Percentiles rank a stretch among this genome's conserved stretches.
Evolutionary conservation across 192 early-diverging fungal genomes (phyloP).

Genomic region (Gamsiella multidivaricata): DNA sequence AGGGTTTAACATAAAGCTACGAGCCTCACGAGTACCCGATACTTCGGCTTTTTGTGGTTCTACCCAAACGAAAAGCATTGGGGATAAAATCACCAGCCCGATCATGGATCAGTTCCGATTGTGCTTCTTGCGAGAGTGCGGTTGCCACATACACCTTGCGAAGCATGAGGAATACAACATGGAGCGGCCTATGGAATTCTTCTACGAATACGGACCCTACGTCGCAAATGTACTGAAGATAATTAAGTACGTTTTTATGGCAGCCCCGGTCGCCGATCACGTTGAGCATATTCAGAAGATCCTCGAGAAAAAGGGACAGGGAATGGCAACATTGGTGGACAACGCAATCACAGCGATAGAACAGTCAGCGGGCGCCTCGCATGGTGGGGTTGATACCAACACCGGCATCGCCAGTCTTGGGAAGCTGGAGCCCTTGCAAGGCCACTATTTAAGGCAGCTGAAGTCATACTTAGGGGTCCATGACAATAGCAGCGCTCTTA

Average conservation of each 20-base stretch:
- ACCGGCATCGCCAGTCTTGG: background rate
- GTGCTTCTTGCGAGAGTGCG: constrained; percentile 19
- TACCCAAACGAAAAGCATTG: background rate
- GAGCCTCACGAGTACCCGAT: constrained; percentile 13
- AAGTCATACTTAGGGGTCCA: background rate
- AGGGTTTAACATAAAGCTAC: constrained; percentile 2
- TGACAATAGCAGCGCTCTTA: background rate
- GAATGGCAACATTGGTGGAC: background rate
- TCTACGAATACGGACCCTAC: background rate
- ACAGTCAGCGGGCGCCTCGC: background rate
- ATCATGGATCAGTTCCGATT: constrained; percentile 10
- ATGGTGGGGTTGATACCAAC: too few species aligned
- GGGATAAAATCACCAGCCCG: background rate
- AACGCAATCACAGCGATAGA: background rate
- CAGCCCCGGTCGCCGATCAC: background rate
- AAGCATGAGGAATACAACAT: background rate
- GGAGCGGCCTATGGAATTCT: background rate
- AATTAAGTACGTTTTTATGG: background rate
- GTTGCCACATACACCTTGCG: background rate
- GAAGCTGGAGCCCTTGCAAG: background rate
- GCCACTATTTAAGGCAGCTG: background rate
- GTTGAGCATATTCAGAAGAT: background rate
- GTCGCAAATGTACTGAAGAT: background rate
- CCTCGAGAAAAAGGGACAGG: background rate
- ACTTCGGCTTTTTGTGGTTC: constrained; percentile 10